Percentiles rank a stretch among this genome's conserved stretches.
phyloP scores from a whole-genome alignment of 495 filamentous ascomycete genomes.

The Monascus purpureus region DNA sequence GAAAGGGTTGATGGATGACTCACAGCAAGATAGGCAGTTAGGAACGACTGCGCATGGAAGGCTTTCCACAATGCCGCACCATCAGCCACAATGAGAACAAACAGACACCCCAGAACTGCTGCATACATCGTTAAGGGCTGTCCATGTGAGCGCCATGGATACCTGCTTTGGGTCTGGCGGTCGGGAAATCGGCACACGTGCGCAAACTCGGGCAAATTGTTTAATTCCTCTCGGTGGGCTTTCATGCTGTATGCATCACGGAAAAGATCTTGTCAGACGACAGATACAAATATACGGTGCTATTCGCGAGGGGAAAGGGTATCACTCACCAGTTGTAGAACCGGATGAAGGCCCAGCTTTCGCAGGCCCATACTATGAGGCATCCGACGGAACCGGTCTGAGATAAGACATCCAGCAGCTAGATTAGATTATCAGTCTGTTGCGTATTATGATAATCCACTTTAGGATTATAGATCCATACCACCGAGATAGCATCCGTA shows the following conservation, averaged over 20 bases:
- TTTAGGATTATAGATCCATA: too few relatives aligned
- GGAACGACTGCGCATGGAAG: conserved; percentile 15
- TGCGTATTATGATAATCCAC: too few relatives aligned
- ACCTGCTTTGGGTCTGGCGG: conserved; percentile 14
- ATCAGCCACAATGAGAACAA: conserved; percentile 21
- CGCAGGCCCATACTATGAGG: conserved; percentile 30
- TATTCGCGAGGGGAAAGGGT: background rate
- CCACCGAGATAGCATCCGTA: too few relatives aligned
- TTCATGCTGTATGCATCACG: conserved; percentile 13
- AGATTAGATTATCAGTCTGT: too few relatives aligned
- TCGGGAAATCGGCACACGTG: conserved; percentile 16
- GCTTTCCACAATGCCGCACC: conserved; percentile 26
- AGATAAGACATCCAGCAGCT: conserved; percentile 22
- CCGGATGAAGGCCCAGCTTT: conserved; percentile 31
- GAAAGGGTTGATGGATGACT: conserved; percentile 3
- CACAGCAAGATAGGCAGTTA: conserved; percentile 25
- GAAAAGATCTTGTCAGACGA: too few relatives aligned
- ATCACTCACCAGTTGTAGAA: conserved; percentile 20
- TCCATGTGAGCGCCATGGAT: conserved; percentile 28
- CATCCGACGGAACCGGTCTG: conserved; percentile 23
- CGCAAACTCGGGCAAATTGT: conserved; percentile 8
- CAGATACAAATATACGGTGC: too few relatives aligned
- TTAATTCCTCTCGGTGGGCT: conserved; percentile 11
- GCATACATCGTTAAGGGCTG: conserved; percentile 26
- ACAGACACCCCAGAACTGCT: conserved; percentile 21